Percentiles rank a stretch among this genome's conserved stretches.
Conservation (phyloP, 129 eudicot genomes). For the Mikania micrantha region DNA sequence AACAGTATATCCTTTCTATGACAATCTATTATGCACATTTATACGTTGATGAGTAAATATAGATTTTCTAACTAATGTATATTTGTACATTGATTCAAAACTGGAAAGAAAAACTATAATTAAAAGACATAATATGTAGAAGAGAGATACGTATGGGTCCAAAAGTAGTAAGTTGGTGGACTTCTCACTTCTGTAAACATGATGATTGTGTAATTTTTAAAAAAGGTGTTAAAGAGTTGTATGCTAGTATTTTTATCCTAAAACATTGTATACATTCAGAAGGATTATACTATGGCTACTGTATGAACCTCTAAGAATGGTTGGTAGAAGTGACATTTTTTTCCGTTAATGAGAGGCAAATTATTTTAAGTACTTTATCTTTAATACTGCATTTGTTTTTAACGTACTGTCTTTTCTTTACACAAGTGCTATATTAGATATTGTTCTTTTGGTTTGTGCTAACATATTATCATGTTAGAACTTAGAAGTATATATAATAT, state of each 20-base stretch:
- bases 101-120: not conserved
- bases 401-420: not conserved
- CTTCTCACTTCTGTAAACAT: not conserved
- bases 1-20: slow-evolving; percentile 3
- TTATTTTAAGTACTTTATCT: not conserved
- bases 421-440: not conserved
- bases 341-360: not conserved
- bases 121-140: not conserved
- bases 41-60: slow-evolving; percentile 7
- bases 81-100: not conserved
- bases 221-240: not conserved
- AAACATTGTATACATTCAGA: not conserved
- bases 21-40: slow-evolving; percentile 4
- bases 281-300: not conserved
- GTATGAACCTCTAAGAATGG: not conserved
- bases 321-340: not conserved
- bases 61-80: not conserved
- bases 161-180: too few species aligned
- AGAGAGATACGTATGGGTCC: not conserved
- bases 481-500: too few species aligned
- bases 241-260: not conserved
- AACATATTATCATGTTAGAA: too few species aligned
- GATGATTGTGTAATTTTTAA: not conserved
- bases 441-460: not conserved
- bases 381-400: not conserved